Base-by-base conservation (phyloP, 352 stramenopile species). In the Blastocystis sp. region DNA sequence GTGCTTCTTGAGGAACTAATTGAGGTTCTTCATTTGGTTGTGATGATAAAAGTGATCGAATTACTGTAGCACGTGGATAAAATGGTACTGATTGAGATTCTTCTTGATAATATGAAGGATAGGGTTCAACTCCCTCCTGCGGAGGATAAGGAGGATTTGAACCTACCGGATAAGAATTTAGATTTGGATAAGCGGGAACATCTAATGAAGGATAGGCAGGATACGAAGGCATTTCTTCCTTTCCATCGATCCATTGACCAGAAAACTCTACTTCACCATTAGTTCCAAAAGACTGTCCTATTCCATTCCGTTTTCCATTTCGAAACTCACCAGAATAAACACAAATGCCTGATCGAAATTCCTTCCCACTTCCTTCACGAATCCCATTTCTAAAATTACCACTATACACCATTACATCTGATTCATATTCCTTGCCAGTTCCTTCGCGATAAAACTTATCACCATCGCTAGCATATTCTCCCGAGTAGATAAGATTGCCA, bases 321-420 rank as follows among this genome's bases (percentile, higher is more conserved):
- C 45, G 24, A 16, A 64, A 85, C 20, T 39, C 30, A n/a, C 73
- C 73, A 24, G 65, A 50, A 45, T 85, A 85, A 7, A 85, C 73
- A 45, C 73, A 85, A n/a, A 85, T 69, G 1, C 50, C 34, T 18
- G 34, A 18, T n/a, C 26, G 24, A 45, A 69, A 85, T 24, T 53
- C 63, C 9, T 34, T 26, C 0, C 73, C 73, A n/a, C 26, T 26
- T 11, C 73, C 73, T 16, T 85, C 43, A 16, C 73, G 47, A 18
- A 37, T 13, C 1, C 73, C 73, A 0, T 66, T 20, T 24, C 47
- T 16, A 11, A 64, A 85, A 55, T 8, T 37, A 34, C 73, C 73
- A 45, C 68, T 34, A 45, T 85, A 85, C 6, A 85, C 73, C n/a
- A 47, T 66, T 30, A 68, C 53, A n/a, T 55, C 73, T 24, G 53